Conservation (phyloP, 768 basidiomycete genomes). For the Cubamyces sp. region DNA sequence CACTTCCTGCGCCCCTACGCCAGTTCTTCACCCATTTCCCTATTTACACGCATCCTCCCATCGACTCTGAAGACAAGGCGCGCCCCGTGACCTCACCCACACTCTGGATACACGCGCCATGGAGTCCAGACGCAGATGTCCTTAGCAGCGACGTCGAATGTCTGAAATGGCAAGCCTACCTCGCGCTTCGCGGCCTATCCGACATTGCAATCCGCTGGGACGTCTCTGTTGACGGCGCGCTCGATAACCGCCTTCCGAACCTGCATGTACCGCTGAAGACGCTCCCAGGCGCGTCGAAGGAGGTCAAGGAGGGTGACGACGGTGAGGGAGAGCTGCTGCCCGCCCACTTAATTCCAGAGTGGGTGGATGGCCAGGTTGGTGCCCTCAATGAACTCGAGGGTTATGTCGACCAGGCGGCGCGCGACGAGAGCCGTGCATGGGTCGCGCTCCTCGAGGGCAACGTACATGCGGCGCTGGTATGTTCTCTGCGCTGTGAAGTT, state of each 20-base stretch:
- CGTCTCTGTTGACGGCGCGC: slow-evolving; percentile 67
- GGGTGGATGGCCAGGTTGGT: slow-evolving; percentile 63
- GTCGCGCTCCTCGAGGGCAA: slow-evolving; percentile 75
- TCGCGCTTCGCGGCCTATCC: slow-evolving; percentile 65
- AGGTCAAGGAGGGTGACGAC: slow-evolving; percentile 33
- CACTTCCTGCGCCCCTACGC: slow-evolving; percentile 45
- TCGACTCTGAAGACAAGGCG: slow-evolving; percentile 39
- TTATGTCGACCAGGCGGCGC: slow-evolving; percentile 59
- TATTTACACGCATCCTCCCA: slow-evolving; percentile 51
- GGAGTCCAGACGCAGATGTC: slow-evolving; percentile 32
- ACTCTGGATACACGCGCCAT: slow-evolving; percentile 69
- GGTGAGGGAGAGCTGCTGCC: slow-evolving; percentile 57
- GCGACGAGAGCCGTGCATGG: slow-evolving; percentile 84
- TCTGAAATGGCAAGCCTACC: slow-evolving; percentile 88
- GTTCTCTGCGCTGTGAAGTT: neutral
- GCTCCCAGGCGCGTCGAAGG: slow-evolving; percentile 21
- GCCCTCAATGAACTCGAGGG: slow-evolving; percentile 58
- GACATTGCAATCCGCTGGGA: slow-evolving; percentile 66
- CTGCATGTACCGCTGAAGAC: slow-evolving; percentile 57
- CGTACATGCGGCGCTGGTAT: slow-evolving; percentile 76
- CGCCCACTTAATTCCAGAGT: slow-evolving; percentile 69
- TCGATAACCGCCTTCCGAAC: slow-evolving; percentile 71
- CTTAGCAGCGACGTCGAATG: slow-evolving; percentile 84
- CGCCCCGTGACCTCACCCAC: slow-evolving; percentile 43
- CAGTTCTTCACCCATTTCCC: slow-evolving; percentile 65